Base-by-base conservation (phyloP, 2,329 filamentous ascomycete species). In the Pseudocercospora musae region DNA sequence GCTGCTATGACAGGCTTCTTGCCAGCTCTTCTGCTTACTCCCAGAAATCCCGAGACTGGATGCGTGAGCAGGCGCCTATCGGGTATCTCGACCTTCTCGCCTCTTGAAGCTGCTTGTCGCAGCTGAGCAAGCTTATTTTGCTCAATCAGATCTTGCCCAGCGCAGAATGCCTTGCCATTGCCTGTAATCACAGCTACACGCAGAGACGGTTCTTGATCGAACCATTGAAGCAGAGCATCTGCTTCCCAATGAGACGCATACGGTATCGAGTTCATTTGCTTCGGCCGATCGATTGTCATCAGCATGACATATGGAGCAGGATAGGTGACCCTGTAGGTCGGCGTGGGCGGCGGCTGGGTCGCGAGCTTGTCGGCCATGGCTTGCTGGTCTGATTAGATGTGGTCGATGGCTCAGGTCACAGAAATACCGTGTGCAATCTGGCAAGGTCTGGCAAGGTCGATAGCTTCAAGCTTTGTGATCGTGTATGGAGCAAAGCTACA, bases 1-100 rank as follows among this genome's bases (percentile, higher is more conserved):
- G 84, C 84, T 8, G 83, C 84, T 70, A 87, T 84, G 50, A 87
- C 78, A 1, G 84, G 84, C 73, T 87, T 87, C 76, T 85, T 86
- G 0, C 86, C 86, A 11, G 74, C 73, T 11, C 86, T 77, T 44
- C 82, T 77, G 44, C 82, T 84, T 13, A 89, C 71, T 0, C 84
- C 86, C 40, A 77, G 81, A 69, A 86, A 85, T 0, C 85, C 85
- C 1, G 75, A 75, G 2, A 65, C 54, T 7, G 70, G 70, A 60
- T 72, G 69, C 25, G 54, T 62, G 27, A 70, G 62, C 40, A 67
- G 25, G 27, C 66, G 63, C 21, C 67, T 27, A 55, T 71, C 69
- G 1, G 68, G 68, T n/a, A 71, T 23, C 20, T 65, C 62, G 1
- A 58, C 62, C 50, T 70, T 67, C 49, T 70, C 69, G 2, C 68